Conservation (phyloP, 495 filamentous ascomycete species). For the Hypoxylon fragiforme region DNA sequence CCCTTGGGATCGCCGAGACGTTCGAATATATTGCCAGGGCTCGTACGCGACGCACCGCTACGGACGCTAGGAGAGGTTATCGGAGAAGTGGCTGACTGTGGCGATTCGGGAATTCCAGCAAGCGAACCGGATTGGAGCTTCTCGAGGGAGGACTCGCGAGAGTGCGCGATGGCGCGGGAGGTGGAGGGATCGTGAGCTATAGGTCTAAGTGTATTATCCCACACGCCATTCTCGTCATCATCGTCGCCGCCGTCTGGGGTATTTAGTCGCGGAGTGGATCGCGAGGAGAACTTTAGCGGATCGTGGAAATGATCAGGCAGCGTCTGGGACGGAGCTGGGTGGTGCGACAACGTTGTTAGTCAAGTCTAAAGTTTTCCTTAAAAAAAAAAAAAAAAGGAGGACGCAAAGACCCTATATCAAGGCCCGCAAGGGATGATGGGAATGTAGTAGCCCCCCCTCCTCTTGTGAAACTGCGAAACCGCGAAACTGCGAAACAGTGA, state of each 20-base stretch:
- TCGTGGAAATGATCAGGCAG: slow-evolving; percentile 51
- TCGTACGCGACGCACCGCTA: slow-evolving; percentile 42
- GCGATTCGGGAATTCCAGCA: slow-evolving; percentile 46
- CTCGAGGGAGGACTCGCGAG: slow-evolving; percentile 54
- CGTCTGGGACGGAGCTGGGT: slow-evolving; percentile 56
- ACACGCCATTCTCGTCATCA: slow-evolving; percentile 30
- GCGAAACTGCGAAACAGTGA: slow-evolving; percentile 26
- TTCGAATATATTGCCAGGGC: slow-evolving; percentile 64
- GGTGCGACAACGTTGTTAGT: slow-evolving; percentile 33
- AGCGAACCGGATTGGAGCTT: slow-evolving; percentile 53
- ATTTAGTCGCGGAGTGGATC: slow-evolving; percentile 48
- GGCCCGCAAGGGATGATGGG: slow-evolving; percentile 16
- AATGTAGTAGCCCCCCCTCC: slow-evolving; percentile 18
- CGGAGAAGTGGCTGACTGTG: slow-evolving; percentile 35
- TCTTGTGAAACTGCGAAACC: neutral
- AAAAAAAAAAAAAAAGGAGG: slow-evolving; percentile 7
- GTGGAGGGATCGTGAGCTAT: slow-evolving; percentile 39
- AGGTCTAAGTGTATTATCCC: slow-evolving; percentile 49
- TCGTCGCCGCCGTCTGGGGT: slow-evolving; percentile 46
- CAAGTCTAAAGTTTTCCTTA: too few relatives aligned
- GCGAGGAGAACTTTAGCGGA: slow-evolving; percentile 48
- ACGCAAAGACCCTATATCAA: slow-evolving; percentile 10
- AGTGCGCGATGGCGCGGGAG: slow-evolving; percentile 47
- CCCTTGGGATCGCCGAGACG: slow-evolving; percentile 57
- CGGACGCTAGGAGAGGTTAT: slow-evolving; percentile 39